Percentiles rank a stretch among this genome's conserved stretches.
These are phyloP conservation scores for Melampsora larici-populina DNA, from an alignment of 1,284 basidiomycete genomes.

Conservation along the genomic window DNA sequence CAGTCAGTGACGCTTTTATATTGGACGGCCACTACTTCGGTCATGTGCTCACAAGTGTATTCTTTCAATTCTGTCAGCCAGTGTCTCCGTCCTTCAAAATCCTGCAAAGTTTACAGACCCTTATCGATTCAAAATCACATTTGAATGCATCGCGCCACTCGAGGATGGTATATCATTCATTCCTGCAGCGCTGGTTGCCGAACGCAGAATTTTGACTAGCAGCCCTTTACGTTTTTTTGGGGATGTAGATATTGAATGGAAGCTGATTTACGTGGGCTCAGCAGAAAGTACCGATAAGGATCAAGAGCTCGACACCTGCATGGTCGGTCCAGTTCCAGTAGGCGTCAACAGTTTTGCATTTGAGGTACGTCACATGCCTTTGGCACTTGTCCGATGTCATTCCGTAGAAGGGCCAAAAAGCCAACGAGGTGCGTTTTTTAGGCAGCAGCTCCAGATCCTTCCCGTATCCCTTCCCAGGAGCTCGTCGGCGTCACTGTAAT, in stretches of 20 bases:
- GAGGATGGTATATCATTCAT: slow-evolving; percentile 68
- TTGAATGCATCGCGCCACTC: slow-evolving; percentile 90
- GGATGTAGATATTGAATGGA: slow-evolving; percentile 81
- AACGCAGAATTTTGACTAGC: slow-evolving; percentile 4
- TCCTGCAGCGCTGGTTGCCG: not conserved
- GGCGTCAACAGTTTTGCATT: slow-evolving; percentile 98
- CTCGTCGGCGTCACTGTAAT: slow-evolving; percentile 85
- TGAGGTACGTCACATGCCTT: slow-evolving; percentile 58
- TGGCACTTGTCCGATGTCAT: not conserved
- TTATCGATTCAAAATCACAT: slow-evolving; percentile 93
- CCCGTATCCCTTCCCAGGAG: slow-evolving; percentile 74
- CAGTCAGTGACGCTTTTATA: not conserved
- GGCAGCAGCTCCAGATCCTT: slow-evolving; percentile 62
- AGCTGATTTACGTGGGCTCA: slow-evolving; percentile 91
- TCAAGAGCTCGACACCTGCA: slow-evolving; percentile 76
- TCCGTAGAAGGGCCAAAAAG: too few species aligned
- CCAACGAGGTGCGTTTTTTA: too few species aligned
- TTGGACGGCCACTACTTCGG: not conserved
- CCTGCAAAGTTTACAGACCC: slow-evolving; percentile 84
- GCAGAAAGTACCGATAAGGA: slow-evolving; percentile 87
- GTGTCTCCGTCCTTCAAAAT: slow-evolving; percentile 70
- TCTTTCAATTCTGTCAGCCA: slow-evolving; percentile 41
- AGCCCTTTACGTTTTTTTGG: not conserved
- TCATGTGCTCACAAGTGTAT: slow-evolving; percentile 34
- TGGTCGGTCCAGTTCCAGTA: slow-evolving; percentile 85